phyloP scores from a whole-genome alignment of 768 basidiomycete species.

The Panaeolus papilionaceus region DNA sequence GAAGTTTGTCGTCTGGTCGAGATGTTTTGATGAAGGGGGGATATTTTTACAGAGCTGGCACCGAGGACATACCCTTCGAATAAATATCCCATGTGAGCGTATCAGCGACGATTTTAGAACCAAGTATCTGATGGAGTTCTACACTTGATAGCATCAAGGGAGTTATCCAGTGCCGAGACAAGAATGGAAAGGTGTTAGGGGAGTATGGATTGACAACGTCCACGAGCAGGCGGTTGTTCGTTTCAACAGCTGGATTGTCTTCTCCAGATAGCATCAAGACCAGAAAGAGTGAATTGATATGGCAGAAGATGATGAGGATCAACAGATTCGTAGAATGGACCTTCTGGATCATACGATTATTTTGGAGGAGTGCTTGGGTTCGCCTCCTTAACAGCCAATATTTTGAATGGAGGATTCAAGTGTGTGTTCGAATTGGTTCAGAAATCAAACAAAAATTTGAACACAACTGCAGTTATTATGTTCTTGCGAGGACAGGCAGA shows the following conservation, averaged over 20 bases:
- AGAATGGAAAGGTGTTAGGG: neutral
- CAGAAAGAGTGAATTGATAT: neutral
- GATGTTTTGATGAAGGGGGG: neutral
- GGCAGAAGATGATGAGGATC: neutral
- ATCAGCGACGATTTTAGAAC: neutral
- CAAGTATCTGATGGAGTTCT: neutral
- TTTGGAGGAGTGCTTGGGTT: slow-evolving; percentile 7
- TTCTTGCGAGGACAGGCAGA: neutral
- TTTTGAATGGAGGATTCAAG: slow-evolving; percentile 1
- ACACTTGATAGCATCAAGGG: neutral
- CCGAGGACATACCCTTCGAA: neutral
- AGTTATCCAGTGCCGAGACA: neutral
- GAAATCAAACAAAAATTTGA: neutral
- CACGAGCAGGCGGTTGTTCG: neutral
- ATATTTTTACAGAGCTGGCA: slow-evolving; percentile 9
- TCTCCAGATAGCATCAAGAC: slow-evolving; percentile 9
- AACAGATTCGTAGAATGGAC: neutral
- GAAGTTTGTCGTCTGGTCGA: neutral
- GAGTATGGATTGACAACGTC: neutral
- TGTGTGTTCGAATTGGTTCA: neutral
- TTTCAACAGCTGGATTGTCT: neutral
- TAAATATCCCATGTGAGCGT: neutral
- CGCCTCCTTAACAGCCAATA: neutral
- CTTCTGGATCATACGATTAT: slow-evolving; percentile 10
- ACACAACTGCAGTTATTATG: neutral